Evolutionary conservation across 345 rosid species (phyloP), one percentile per base, ranked within the genome.

Genomic region (Eucalyptus curtisii): DNA sequence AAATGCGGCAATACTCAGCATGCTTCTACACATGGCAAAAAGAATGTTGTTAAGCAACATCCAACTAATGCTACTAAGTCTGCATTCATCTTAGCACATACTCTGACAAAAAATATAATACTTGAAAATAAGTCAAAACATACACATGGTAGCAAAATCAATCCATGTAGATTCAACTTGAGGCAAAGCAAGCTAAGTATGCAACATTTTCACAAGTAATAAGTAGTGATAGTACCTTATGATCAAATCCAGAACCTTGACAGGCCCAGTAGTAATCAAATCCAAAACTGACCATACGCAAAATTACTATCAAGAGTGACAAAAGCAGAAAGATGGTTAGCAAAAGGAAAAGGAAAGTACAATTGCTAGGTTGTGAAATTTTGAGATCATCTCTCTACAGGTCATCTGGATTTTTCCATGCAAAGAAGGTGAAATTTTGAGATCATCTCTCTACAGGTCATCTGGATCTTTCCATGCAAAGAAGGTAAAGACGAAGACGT

Each of bases 241-340:
- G 93, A 93, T 95, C 97, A 84, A 96, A 96, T 89, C 55, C 93
- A 90, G 95, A 93, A 91, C 92, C 93, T 91, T 88, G 92, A 90
- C 88, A 90, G 30, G 95, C 93, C 99, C 97, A 96, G 91, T 91
- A 95, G 92, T 94, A 96, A 92, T 96, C 99, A 76, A 93, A 95
- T 90, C 99, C 99, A 90, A 95, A 97, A 92, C 99, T 97, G 90
- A 97, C 93, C 98, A 96, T 96, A 40, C 99, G 97, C 91, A 97
- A 90, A 90, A 95, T 90, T 91, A 96, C 99, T 96, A 92, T 86
- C 49, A 90, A 68, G 49, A 53, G 42, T 64, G 88, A 89, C 89
- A 89, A 33, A 88, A 85, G 88, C 95, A 96, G 87, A 86, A 37
- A 86, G n/a, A 25, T 20, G 64, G 6, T 86, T 40, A 45, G 87